Evolutionary conservation across 805 yeast species (phyloP).

Genomic region (Candida gorgasii): DNA sequence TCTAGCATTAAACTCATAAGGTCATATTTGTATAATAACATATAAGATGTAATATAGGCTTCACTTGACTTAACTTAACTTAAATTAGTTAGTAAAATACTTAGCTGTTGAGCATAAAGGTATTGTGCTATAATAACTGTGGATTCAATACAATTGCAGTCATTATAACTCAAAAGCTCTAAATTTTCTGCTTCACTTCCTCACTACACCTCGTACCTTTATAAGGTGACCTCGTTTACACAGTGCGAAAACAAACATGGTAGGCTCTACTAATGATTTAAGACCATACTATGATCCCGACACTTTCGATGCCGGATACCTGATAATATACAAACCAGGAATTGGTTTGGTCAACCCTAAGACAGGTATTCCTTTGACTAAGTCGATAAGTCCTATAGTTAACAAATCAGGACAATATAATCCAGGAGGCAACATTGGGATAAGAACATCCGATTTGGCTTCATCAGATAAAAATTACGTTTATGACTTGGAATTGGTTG

Average conservation of each 20-base stretch:
- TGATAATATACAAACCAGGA: slow-evolving; percentile 60
- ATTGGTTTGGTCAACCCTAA: slow-evolving; percentile 56
- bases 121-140: no score
- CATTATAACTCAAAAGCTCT: no score
- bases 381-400: slow-evolving; percentile 23
- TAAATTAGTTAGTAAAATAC: no score
- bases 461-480: slow-evolving; percentile 42
- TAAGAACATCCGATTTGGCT: slow-evolving; percentile 10
- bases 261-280: slow-evolving; percentile 20
- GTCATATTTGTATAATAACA: neutral
- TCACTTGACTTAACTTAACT: no score
- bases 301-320: slow-evolving; percentile 63
- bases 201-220: no score
- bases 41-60: neutral
- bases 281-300: slow-evolving; percentile 77
- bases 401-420: slow-evolving; percentile 13
- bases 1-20: neutral
- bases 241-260: slow-evolving; percentile 4
- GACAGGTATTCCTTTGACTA: slow-evolving; percentile 36
- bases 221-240: no score
- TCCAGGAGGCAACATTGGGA: slow-evolving; percentile 19
- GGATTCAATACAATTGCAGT: no score
- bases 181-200: no score
- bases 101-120: no score
- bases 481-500: slow-evolving; percentile 63